Conservation (phyloP, 805 yeast genomes). For the Kodamaea kakaduensis region DNA sequence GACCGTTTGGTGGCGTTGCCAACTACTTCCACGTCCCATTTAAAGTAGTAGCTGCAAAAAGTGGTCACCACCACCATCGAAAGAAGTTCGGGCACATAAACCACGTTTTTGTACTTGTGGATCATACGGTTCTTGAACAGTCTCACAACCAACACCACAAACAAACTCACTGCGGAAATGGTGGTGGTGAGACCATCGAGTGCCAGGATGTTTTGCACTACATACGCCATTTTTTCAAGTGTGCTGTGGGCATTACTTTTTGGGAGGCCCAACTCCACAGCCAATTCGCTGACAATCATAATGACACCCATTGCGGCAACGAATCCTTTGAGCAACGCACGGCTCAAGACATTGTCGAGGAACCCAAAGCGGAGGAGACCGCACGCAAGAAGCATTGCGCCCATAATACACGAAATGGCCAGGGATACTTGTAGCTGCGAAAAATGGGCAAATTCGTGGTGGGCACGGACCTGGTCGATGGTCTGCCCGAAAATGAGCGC, state of each 20-base stretch:
- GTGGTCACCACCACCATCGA: constrained; percentile 31
- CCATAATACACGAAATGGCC: constrained; percentile 16
- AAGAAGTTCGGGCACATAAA: constrained; percentile 31
- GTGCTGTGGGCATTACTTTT: constrained; percentile 18
- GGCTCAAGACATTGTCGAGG: constrained; percentile 72
- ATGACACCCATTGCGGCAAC: constrained; percentile 81
- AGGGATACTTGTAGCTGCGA: constrained; percentile 24
- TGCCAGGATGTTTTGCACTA: constrained; percentile 8
- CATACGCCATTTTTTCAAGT: constrained; percentile 18
- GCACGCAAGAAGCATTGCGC: constrained; percentile 18
- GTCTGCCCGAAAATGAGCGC: constrained; percentile 80
- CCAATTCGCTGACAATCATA: constrained; percentile 55
- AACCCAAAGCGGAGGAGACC: constrained; percentile 75
- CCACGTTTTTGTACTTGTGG: constrained; percentile 17
- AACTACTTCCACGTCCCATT: constrained; percentile 29
- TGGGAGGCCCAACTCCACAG: constrained; percentile 46
- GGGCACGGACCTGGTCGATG: constrained; percentile 39
- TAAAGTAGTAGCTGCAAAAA: constrained; percentile 19
- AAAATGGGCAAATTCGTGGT: constrained; percentile 42
- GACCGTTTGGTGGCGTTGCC: constrained; percentile 20
- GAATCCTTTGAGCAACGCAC: constrained; percentile 76
- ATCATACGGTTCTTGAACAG: constrained; percentile 17
- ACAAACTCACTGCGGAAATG: constrained; percentile 21
- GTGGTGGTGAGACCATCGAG: constrained; percentile 16
- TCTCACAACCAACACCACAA: constrained; percentile 20